Base-by-base conservation (phyloP, 257 asterid genomes). In the Primulina eburnea region DNA sequence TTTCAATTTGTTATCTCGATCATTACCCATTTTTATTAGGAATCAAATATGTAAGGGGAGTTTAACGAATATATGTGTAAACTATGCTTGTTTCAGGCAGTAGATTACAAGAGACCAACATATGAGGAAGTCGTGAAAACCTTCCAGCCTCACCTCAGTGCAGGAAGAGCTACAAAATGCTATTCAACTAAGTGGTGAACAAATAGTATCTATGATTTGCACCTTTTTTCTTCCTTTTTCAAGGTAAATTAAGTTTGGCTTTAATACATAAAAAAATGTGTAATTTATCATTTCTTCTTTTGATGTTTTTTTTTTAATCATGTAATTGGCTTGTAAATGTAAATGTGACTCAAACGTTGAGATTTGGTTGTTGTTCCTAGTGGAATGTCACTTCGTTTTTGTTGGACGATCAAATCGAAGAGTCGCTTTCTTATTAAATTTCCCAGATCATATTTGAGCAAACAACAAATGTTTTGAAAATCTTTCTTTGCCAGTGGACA, bases 71-170 rank as follows among this genome's bases (percentile, higher is more conserved):
- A 0, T 11, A 38, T 56, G 26, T 14, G 6, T 43, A 43, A 4
- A 43, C 55, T 1, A 28, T 71, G 60, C 20, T 55, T 17, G 61
- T 69, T 4, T 53, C 82, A 90, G 97, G 98, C 96, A 20, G 98
- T 89, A 69, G 98, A 93, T 79, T 93, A 93, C 83, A 93, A 93
- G 85, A 87, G 97, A 88, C 98, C 97, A 2, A 88, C 95, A 0
- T 93, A 93, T 26, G 97, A 90, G 83, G 94, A 89, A 78, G 98
- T 93, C 26, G 73, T 93, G 87, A 77, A 73, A 76, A 83, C 84
- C 59, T 90, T 93, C 72, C 76, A 70, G 64, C 83, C 89, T 59
- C 71, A 86, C 79, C 61, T 93, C 68, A 72, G 66, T 35, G 73
- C 73, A 10, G 87, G 90, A 65, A 86, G 75, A 74, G 94, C 96